phyloP scores from a whole-genome alignment of 1,284 basidiomycete species.

The Irpex lacteus region DNA sequence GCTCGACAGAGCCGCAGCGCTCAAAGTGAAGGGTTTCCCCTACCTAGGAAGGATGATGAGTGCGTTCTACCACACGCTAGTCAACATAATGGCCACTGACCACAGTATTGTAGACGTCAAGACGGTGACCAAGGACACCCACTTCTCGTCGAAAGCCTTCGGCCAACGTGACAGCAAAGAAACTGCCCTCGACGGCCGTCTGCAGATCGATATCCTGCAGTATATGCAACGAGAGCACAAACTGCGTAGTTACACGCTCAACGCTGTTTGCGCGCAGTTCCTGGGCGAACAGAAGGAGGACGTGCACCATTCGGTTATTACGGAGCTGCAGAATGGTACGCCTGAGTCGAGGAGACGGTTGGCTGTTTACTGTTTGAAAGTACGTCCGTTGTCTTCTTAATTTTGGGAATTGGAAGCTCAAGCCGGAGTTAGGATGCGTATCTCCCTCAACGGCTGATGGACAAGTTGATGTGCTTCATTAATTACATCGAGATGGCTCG shows the following conservation, averaged over 20 bases:
- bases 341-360: conserved; percentile 86
- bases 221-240: conserved; percentile 98
- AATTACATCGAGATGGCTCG: conserved; percentile 96
- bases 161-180: conserved; percentile 95
- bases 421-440: conserved; percentile 99
- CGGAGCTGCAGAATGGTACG: conserved; percentile 93
- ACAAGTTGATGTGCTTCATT: conserved; percentile 97
- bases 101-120: conserved; percentile 50
- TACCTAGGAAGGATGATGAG: conserved; percentile 78
- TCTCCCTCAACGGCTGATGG: conserved; percentile 88
- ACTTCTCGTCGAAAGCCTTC: conserved; percentile 95
- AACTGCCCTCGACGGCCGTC: conserved; percentile 82
- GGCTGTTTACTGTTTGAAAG: conserved; percentile 96
- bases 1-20: conserved; percentile 81
- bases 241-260: conserved; percentile 90
- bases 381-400: conserved; percentile 34
- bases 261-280: conserved; percentile 94
- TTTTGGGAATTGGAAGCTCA: too few species aligned
- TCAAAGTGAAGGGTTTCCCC: conserved; percentile 74
- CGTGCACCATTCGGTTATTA: conserved; percentile 96
- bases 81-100: background rate
- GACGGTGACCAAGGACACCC: conserved; percentile 84
- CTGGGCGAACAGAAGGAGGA: conserved; percentile 97
- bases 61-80: conserved; percentile 32
- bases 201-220: conserved; percentile 92